Evolutionary conservation across 2,329 filamentous ascomycete genomes (phyloP).

Genomic region (Xylaria sp.): DNA sequence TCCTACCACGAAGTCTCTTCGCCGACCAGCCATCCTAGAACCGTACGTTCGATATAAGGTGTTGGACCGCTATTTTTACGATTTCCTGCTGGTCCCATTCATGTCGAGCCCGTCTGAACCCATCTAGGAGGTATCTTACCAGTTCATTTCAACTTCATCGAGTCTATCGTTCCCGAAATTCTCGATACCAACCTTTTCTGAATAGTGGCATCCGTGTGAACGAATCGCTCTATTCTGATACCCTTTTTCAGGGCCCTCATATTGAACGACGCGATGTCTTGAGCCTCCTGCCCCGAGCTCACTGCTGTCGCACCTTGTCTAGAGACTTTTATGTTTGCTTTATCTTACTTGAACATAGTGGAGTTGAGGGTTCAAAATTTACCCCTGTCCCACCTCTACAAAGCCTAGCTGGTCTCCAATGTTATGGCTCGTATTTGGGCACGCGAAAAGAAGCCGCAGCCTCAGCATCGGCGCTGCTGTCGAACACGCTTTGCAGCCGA

Average conservation of each 20-base stretch:
- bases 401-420: constrained; percentile 51
- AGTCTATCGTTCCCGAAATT: no score
- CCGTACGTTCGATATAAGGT: no score
- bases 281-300: constrained; percentile 37
- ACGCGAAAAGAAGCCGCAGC: constrained; percentile 36
- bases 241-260: constrained; percentile 24
- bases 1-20: background rate
- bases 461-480: constrained; percentile 46
- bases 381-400: constrained; percentile 55
- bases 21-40: background rate
- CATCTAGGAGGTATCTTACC: no score
- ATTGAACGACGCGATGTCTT: constrained; percentile 32
- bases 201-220: constrained; percentile 45
- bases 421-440: constrained; percentile 42
- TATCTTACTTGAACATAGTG: constrained; percentile 52
- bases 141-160: no score
- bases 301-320: constrained; percentile 38
- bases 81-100: no score
- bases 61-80: no score
- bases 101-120: no score
- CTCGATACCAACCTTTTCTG: background rate
- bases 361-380: constrained; percentile 53
- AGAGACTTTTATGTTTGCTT: constrained; percentile 34
- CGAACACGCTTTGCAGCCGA: constrained; percentile 35
- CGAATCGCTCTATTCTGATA: constrained; percentile 43